Base-by-base conservation (phyloP, 352 stramenopile species). In the Peronospora belbahrii region DNA sequence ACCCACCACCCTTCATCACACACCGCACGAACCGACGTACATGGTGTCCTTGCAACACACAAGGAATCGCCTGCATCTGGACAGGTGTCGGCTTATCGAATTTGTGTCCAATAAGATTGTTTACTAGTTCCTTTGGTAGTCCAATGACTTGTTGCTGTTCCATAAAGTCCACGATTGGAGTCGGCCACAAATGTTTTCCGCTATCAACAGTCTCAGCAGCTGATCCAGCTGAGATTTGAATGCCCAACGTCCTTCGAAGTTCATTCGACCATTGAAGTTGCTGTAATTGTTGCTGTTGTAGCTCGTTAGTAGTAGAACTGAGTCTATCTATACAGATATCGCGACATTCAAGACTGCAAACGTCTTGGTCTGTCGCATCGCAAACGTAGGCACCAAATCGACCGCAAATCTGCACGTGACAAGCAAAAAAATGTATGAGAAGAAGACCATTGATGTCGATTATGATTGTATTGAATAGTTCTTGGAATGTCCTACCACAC, bases 361-460 rank as follows among this genome's bases (percentile, higher is more conserved):
- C 82, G 60, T 94, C 77, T 44, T 91, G 64, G 31, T 91, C 73
- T 0, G 82, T 94, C 18, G 53, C 62, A 40, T 94, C 82, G 42
- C 82, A 91, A 37, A 91, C 61, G 43, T 90, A 94, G 23, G 72
- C 76, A 53, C 82, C 82, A 30, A 72, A 90, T 24, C 74, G 72
- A 13, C 69, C 67, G 31, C 82, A 94, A 6, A 89, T 47, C 71
- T 87, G 11, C 27, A 33, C 27, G 27, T 15, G 27, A n/a, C 4
- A 33, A 33, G 27, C 27, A 11, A 33, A 10, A 10, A 25, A 15
- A 20, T 30, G 22, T 17, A 18, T 37, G 13, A 22, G 7, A 9
- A 6, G n/a, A n/a, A n/a, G n/a, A n/a, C n/a, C n/a, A n/a, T n/a
- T 11, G 23, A 27, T 27, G 7, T 7, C 23, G 7, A 46, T 25